Base-by-base conservation (phyloP, 768 basidiomycete genomes). In the Coprinopsis strossmayeri region DNA sequence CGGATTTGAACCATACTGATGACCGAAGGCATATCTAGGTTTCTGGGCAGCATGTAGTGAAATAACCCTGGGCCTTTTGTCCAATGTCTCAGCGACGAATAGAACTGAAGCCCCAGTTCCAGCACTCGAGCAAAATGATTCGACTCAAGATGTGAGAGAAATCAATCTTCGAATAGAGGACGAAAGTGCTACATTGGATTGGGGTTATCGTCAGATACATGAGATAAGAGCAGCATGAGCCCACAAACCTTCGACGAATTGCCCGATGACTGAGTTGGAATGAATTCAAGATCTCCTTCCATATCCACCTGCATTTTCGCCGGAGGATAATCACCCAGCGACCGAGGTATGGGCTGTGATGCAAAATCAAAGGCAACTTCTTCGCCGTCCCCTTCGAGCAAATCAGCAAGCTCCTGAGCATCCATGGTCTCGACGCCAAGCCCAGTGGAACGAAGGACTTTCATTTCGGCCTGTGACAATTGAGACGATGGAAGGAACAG, bases 391-490 rank as follows among this genome's bases (percentile, higher is more conserved):
- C 69, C 80, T 46, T 79, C 78, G 17, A 84, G 62, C 69, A 84
- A 71, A 21, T 73, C 78, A 18, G 67, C 71, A 28, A 88, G 62
- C 59, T 87, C 84, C 20, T 78, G 73, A 3, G 63, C 70, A 50
- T 72, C 68, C 85, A 89, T 86, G 51, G 72, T 59, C 56, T 87
- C 84, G 20, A 83, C 69, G 2, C 82, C 84, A 24, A 90, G 65
- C 3, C 86, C 86, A 1, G 82, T 79, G 23, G 70, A 72, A 30
- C 71, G 71, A 38, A 88, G 69, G 3, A 71, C 69, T 44, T 72
- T 76, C 54, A 72, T 68, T 30, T 79, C 75, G 25, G 70, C 72
- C 24, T 68, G 69, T 2, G 85, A 82, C 30, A 84, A 69, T 58
- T 83, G 83, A n/a, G 82, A 76, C 5, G 72, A 70, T 48, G 70